These are phyloP conservation scores for Leishmania guyanensis DNA, from an alignment of 208 protist genomes.

Conservation along the genomic window DNA sequence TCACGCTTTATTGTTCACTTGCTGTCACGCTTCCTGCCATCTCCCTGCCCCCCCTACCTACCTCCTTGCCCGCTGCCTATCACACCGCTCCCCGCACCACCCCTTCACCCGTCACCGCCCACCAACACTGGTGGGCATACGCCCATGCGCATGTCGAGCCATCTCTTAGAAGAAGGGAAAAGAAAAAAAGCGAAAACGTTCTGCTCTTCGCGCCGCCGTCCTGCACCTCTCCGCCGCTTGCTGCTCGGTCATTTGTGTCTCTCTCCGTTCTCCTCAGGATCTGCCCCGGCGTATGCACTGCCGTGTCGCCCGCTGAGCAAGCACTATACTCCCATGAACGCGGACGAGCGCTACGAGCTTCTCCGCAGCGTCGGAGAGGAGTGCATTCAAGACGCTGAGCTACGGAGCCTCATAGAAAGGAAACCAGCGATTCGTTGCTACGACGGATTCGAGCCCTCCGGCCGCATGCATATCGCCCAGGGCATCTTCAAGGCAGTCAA, in stretches of 20 bases:
- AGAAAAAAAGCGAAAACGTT: slow-evolving; percentile 25
- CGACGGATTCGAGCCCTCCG: slow-evolving; percentile 99
- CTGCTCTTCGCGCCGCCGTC: slow-evolving; percentile 3
- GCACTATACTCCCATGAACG: slow-evolving; percentile 13
- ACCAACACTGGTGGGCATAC: background rate
- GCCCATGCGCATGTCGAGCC: background rate
- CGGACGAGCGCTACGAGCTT: slow-evolving; percentile 80
- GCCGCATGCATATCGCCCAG: slow-evolving; percentile 99
- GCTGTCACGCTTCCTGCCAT: background rate
- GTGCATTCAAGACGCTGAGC: slow-evolving; percentile 94
- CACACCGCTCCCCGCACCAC: background rate
- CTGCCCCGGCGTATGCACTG: background rate
- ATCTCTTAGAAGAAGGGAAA: background rate
- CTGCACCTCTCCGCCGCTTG: slow-evolving; percentile 20
- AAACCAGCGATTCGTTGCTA: slow-evolving; percentile 95
- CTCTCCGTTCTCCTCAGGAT: background rate
- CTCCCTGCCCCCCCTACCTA: too few relatives aligned
- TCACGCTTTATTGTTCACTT: background rate
- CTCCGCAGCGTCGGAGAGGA: slow-evolving; percentile 96
- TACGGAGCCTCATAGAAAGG: slow-evolving; percentile 90
- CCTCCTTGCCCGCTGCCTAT: background rate
- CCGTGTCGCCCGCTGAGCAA: background rate
- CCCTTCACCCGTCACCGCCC: too few relatives aligned
- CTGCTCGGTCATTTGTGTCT: background rate
- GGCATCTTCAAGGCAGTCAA: slow-evolving; percentile 99